Base-by-base conservation (phyloP, 2,329 filamentous ascomycete species). In the Alternaria conjuncta region DNA sequence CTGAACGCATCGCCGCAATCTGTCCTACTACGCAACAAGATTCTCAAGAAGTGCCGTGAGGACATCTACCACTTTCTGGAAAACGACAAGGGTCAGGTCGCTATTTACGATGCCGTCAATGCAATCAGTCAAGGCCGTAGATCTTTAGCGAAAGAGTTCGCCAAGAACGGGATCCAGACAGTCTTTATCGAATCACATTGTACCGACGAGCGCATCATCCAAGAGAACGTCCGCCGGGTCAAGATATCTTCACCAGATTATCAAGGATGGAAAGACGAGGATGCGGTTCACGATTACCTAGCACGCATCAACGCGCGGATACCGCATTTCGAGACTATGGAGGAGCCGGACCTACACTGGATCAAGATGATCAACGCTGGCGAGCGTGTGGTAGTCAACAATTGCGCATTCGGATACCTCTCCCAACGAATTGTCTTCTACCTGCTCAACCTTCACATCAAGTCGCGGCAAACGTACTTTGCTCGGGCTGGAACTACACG, bases 311-410 rank as follows among this genome's bases (percentile, higher is more conserved):
- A 93, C 67, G 90, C 92, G 72, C 93, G 96, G 71, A 99, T 99
- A 63, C 96, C 96, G 20, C 90, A 95, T 63, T 99, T 97, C 72
- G 94, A 99, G 82, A 97, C 93, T 1, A 98, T 99, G 94, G 88
- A 94, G 73, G 96, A 99, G 79, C 86, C 87, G 28, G 94, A 98
- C 70, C 86, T 99, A 67, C 97, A 98, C 79, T 99, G 95, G 82
- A 95, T 99, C 83, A 97, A 97, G 84, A 97, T 99, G 95, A 97
- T 98, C 78, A 99, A 99, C 72, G 96, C 96, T 8, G 96, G 96
- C 47, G 89, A 95, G 76, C 90, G 93, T 70, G 91, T 99, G 76
- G 91, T 95, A 72, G 95, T 98, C 81, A 99, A 99, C 83, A 97
- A 98, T 71, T 92, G 96, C 78, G 94, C 91, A 76, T 98, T 99